Evolutionary conservation across 2,329 filamentous ascomycete genomes (phyloP).

Genomic region (Beauveria caledonica): DNA sequence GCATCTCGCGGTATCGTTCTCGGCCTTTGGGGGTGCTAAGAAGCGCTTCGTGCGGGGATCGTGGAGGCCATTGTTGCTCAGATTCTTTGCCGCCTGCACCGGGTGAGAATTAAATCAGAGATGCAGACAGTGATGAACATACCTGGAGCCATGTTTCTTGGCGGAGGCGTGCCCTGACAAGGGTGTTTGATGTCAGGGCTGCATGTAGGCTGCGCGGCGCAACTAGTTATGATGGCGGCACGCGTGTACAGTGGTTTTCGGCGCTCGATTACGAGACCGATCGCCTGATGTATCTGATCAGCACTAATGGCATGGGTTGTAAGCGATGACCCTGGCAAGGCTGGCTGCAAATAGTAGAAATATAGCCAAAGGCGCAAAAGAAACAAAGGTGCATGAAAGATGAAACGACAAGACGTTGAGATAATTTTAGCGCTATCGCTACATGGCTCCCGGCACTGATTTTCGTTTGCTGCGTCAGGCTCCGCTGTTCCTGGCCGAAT

Average conservation of each 20-base stretch:
- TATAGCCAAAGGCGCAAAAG: neutral
- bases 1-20: conserved; percentile 61
- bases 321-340: neutral
- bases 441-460: neutral
- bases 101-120: conserved; percentile 11
- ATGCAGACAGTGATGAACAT: neutral
- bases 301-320: neutral
- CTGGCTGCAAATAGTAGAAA: neutral
- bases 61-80: conserved; percentile 56
- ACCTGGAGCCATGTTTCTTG: conserved; percentile 16
- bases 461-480: neutral
- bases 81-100: conserved; percentile 23
- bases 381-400: neutral
- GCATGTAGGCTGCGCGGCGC: conserved; percentile 4
- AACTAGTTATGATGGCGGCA: neutral
- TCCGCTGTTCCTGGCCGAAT: neutral
- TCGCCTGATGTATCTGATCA: neutral
- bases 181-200: conserved; percentile 3
- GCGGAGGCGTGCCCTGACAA: conserved; percentile 6
- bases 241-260: neutral
- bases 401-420: neutral
- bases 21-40: conserved; percentile 69
- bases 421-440: conserved; percentile 5
- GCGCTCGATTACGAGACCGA: neutral
- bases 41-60: conserved; percentile 57